Conservation (phyloP, 2,329 filamentous ascomycete species). For the Albifimbria verrucaria region DNA sequence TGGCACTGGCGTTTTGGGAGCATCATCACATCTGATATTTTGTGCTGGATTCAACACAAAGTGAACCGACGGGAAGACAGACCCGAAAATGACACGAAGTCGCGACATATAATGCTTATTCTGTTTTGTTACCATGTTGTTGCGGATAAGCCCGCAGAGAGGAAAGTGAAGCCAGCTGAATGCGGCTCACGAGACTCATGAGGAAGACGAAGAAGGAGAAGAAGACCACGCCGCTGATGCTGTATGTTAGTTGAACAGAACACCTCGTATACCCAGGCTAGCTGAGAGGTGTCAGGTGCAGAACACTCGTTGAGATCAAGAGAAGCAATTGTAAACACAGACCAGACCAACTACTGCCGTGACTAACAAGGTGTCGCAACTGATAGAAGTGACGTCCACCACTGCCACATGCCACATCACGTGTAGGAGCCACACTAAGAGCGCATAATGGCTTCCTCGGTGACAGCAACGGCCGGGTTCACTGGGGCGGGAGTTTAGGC, state of each 20-base stretch:
- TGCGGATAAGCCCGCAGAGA: no score
- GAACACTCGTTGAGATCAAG: not conserved
- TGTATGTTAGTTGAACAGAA: not conserved
- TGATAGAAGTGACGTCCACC: no score
- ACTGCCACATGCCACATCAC: no score
- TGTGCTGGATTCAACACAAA: not conserved
- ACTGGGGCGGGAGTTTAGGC: no score
- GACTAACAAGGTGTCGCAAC: no score
- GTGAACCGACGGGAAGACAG: not conserved
- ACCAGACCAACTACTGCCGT: no score
- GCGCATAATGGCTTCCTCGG: no score
- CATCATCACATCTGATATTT: not conserved
- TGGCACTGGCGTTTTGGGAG: not conserved
- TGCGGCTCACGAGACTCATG: not conserved
- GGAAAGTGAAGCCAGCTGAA: not conserved
- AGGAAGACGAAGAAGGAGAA: not conserved
- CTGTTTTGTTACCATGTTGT: not conserved
- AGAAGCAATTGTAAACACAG: not conserved
- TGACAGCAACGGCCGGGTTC: no score
- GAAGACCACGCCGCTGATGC: not conserved
- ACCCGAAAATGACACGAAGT: not conserved
- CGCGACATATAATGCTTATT: not conserved
- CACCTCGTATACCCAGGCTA: not conserved
- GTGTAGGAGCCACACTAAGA: no score
- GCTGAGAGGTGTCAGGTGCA: not conserved